Evolutionary conservation across 2,329 filamentous ascomycete species (phyloP).

Genomic region (Xylariaceae sp.): DNA sequence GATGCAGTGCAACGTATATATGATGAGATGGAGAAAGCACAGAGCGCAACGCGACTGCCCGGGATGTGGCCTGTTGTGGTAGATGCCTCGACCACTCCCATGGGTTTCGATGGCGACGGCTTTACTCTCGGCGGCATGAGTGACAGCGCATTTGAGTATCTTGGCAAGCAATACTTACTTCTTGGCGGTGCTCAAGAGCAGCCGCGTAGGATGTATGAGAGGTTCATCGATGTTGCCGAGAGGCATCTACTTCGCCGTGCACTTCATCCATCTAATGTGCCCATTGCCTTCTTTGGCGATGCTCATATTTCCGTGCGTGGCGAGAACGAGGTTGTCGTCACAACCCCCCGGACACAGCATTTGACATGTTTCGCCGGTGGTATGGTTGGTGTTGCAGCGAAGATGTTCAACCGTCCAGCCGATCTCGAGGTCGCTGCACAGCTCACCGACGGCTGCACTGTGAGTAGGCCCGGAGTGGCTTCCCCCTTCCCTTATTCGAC

Average conservation of each 20-base stretch:
- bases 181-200: slow-evolving; percentile 57
- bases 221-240: slow-evolving; percentile 44
- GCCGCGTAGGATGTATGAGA: slow-evolving; percentile 43
- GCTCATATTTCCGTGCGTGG: slow-evolving; percentile 29
- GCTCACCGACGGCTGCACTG: slow-evolving; percentile 60
- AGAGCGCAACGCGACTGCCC: slow-evolving; percentile 52
- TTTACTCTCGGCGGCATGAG: slow-evolving; percentile 55
- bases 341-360: slow-evolving; percentile 45
- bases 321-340: slow-evolving; percentile 23
- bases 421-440: slow-evolving; percentile 56
- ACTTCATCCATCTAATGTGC: slow-evolving; percentile 39
- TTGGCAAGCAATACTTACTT: slow-evolving; percentile 62
- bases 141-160: slow-evolving; percentile 62
- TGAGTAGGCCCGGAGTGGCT: too few relatives aligned
- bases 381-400: slow-evolving; percentile 61
- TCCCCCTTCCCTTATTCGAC: too few relatives aligned
- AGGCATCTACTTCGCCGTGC: slow-evolving; percentile 41
- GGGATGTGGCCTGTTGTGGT: slow-evolving; percentile 60
- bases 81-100: slow-evolving; percentile 50
- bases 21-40: slow-evolving; percentile 50
- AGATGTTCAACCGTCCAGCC: slow-evolving; percentile 51
- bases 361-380: slow-evolving; percentile 61
- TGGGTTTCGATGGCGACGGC: slow-evolving; percentile 49
- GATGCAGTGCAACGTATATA: slow-evolving; percentile 57
- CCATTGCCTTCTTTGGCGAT: slow-evolving; percentile 48